A percentile compares a stretch with the other conserved stretches of the same genome.
phyloP scores from a whole-genome alignment of 495 filamentous ascomycete genomes.

The Penicillium desertorum region DNA sequence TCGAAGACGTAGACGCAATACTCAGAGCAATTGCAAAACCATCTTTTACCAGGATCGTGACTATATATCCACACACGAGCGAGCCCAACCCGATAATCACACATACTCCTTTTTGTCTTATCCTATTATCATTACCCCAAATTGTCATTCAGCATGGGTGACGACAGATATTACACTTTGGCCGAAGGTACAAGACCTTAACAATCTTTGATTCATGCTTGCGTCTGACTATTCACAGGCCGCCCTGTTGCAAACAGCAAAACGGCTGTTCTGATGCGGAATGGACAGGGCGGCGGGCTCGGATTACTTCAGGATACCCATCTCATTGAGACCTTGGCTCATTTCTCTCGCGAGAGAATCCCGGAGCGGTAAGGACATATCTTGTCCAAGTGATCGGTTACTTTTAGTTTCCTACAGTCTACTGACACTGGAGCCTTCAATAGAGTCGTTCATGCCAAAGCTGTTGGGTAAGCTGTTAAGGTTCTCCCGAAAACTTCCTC shows the following conservation, averaged over 20 bases:
- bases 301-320: constrained; percentile 37
- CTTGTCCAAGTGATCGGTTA: background rate
- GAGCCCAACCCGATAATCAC: too few species aligned
- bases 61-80: too few species aligned
- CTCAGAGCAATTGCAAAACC: too few species aligned
- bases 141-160: background rate
- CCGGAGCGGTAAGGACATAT: constrained; percentile 36
- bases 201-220: too few species aligned
- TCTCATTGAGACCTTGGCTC: constrained; percentile 51
- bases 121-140: background rate
- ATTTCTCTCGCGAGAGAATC: constrained; percentile 58
- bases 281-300: constrained; percentile 28
- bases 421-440: background rate
- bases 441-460: constrained; percentile 64
- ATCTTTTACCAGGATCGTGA: too few species aligned
- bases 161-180: constrained; percentile 14
- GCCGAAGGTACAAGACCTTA: constrained; percentile 10
- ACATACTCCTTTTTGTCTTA: background rate
- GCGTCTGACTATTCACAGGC: constrained; percentile 1
- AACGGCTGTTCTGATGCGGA: constrained; percentile 32
- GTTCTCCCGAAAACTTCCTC: background rate
- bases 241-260: constrained; percentile 33
- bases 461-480: constrained; percentile 34
- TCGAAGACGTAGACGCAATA: too few species aligned
- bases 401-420: background rate